phyloP scores from a whole-genome alignment of 768 basidiomycete species.

The Xerocomus potaroensis region DNA sequence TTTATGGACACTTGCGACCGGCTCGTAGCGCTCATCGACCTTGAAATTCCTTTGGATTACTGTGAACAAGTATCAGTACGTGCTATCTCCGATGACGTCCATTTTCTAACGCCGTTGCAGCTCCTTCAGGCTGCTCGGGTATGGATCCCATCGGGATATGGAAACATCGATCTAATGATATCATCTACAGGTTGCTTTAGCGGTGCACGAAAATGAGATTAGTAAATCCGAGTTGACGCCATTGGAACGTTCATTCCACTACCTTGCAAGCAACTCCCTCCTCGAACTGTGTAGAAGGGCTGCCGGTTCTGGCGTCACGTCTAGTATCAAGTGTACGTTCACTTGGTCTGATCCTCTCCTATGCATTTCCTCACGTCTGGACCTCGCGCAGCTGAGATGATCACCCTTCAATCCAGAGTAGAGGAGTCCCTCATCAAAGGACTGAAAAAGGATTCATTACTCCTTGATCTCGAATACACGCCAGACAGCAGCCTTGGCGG shows the following conservation, averaged over 20 bases:
- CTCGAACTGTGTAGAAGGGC: slow-evolving; percentile 2
- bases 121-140: slow-evolving; percentile 20
- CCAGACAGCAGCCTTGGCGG: neutral
- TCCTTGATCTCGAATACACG: neutral
- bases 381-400: slow-evolving; percentile 7
- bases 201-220: slow-evolving; percentile 24
- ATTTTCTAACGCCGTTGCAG: slow-evolving; percentile 8
- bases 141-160: neutral
- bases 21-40: slow-evolving; percentile 10
- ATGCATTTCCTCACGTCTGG: neutral
- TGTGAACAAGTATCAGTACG: slow-evolving; percentile 16
- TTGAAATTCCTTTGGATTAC: neutral
- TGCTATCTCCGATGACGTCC: neutral
- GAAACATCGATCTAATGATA: neutral
- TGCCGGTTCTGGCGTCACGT: neutral
- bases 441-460: too few relatives aligned
- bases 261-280: slow-evolving; percentile 8
- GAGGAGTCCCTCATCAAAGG: too few relatives aligned
- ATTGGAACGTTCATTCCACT: slow-evolving; percentile 3
- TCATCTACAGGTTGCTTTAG: slow-evolving; percentile 15
- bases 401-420: neutral
- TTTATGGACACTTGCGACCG: slow-evolving; percentile 9
- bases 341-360: neutral
- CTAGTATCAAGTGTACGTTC: slow-evolving; percentile 15
- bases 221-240: slow-evolving; percentile 8